phyloP scores from a whole-genome alignment of 2,329 filamentous ascomycete species.

The Claviceps pusilla region DNA sequence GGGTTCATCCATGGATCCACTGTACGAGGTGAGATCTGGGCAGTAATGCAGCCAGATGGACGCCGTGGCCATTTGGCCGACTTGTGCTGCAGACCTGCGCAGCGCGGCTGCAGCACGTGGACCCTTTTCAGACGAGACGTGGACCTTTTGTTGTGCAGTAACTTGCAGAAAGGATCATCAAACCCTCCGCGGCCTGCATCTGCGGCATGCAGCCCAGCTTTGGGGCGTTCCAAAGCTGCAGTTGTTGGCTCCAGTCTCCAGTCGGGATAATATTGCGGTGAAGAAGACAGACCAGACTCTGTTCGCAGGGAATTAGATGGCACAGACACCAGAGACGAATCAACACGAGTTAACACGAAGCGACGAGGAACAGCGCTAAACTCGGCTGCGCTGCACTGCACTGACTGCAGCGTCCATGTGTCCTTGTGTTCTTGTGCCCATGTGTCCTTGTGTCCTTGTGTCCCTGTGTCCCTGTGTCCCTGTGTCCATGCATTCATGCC shows the following conservation, averaged over 20 bases:
- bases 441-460: too few relatives aligned
- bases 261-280: slow-evolving; percentile 1
- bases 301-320: not conserved
- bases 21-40: slow-evolving; percentile 9
- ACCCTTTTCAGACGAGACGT: slow-evolving; percentile 5
- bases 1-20: slow-evolving; percentile 10
- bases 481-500: too few relatives aligned
- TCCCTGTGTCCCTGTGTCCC: too few relatives aligned
- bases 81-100: slow-evolving; percentile 3
- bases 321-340: not conserved
- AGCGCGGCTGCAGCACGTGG: slow-evolving; percentile 9
- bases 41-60: slow-evolving; percentile 4
- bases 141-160: not conserved
- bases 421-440: too few relatives aligned
- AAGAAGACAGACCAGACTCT: not conserved
- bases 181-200: not conserved
- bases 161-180: not conserved
- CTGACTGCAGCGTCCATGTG: not conserved
- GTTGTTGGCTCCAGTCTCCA: not conserved
- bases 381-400: not conserved
- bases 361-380: not conserved
- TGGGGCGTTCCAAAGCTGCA: not conserved
- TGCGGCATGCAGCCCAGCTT: not conserved
- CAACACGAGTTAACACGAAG: not conserved
- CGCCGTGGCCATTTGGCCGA: slow-evolving; percentile 1